A percentile compares a stretch with the other conserved stretches of the same genome.
Evolutionary conservation across 1,284 basidiomycete species (phyloP).

Genomic region (Fomitopsis schrenkii): DNA sequence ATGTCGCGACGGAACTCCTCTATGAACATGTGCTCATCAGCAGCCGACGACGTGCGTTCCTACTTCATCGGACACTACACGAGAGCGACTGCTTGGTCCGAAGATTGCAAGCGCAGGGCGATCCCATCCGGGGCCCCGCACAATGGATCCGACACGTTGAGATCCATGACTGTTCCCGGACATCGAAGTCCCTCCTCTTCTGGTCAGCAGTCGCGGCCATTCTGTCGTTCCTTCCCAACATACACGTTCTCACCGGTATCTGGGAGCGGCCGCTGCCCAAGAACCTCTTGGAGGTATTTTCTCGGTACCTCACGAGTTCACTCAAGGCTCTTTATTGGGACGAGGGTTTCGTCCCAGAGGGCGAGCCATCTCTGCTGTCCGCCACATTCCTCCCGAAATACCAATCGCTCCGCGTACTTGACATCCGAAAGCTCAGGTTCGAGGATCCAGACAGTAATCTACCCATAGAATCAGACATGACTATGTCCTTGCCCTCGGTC

Average conservation of each 20-base stretch:
- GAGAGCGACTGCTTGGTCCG: conserved; percentile 9
- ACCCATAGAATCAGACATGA: neutral
- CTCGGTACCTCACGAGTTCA: conserved; percentile 16
- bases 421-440: conserved; percentile 19
- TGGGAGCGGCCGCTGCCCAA: conserved; percentile 19
- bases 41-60: conserved; percentile 14
- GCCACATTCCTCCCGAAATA: conserved; percentile 12
- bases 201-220: conserved; percentile 16
- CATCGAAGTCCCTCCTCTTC: conserved; percentile 11
- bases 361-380: conserved; percentile 13
- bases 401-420: conserved; percentile 16
- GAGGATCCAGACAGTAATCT: conserved; percentile 14
- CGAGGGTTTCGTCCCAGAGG: conserved; percentile 15
- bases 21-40: conserved; percentile 39
- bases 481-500: conserved; percentile 15
- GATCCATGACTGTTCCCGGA: conserved; percentile 15
- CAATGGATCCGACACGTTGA: conserved; percentile 23
- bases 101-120: neutral
- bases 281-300: conserved; percentile 16
- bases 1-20: conserved; percentile 39
- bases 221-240: conserved; percentile 14
- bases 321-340: conserved; percentile 23
- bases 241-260: conserved; percentile 19
- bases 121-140: conserved; percentile 12
- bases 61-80: conserved; percentile 15